These are phyloP conservation scores for Phoenix dactylifera DNA, from an alignment of 176 grass and related monocot species.

Conservation along the genomic window DNA sequence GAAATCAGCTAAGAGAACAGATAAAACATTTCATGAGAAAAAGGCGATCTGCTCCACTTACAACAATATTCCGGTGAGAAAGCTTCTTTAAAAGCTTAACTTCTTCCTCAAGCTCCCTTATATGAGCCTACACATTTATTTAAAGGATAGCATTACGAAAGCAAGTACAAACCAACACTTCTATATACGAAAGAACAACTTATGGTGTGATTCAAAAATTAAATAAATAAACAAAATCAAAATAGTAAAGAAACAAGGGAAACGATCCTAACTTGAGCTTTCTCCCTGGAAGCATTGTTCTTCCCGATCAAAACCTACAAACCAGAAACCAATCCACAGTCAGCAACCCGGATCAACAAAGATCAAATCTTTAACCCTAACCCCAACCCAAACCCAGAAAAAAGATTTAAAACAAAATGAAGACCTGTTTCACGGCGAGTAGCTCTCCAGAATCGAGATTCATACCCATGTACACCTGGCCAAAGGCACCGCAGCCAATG, in stretches of 20 bases:
- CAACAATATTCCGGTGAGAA: conserved; percentile 91
- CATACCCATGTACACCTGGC: conserved; percentile 96
- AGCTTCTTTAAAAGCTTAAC: conserved; percentile 95
- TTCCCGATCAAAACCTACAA: conserved; percentile 78
- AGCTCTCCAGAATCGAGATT: conserved; percentile 98
- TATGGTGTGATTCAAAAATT: no score
- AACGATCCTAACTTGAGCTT: conserved; percentile 70
- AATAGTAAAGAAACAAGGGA: not conserved
- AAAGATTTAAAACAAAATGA: not conserved
- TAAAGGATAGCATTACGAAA: no score
- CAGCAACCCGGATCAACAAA: not conserved
- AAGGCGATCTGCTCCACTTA: conserved; percentile 30
- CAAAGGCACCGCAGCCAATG: conserved; percentile 77
- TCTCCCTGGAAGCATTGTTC: conserved; percentile 73
- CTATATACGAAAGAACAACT: no score
- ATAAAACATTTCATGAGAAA: not conserved
- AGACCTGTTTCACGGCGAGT: conserved; percentile 88
- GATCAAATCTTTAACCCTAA: not conserved
- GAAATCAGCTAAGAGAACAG: not conserved
- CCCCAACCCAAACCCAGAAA: not conserved
- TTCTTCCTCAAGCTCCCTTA: conserved; percentile 94
- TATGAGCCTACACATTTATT: conserved; percentile 47
- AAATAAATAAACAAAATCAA: not conserved
- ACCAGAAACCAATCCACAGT: conserved; percentile 1
- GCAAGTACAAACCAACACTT: no score